Percentiles rank a stretch among this genome's conserved stretches.
Evolutionary conservation across 1,284 basidiomycete species (phyloP).

Genomic region (Cutaneotrichosporon dermatis): DNA sequence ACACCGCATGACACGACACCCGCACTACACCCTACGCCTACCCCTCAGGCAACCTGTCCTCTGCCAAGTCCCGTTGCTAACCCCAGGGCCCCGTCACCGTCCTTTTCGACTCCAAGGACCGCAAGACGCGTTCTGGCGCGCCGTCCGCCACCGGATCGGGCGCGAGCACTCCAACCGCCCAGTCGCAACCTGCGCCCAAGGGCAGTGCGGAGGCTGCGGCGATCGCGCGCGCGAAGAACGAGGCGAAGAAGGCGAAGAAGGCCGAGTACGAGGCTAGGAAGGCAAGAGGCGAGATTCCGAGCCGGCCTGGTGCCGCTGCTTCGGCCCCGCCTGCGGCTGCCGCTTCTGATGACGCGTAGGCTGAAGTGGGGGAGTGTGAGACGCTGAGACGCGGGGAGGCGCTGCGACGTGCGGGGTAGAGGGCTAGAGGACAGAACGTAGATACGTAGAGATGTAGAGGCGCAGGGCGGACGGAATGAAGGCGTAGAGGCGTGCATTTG

Average conservation of each 20-base stretch:
- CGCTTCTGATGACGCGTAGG: neutral
- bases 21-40: no score
- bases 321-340: neutral
- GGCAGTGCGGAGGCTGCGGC: slow-evolving; percentile 5
- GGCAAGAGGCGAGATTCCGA: slow-evolving; percentile 10
- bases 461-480: no score
- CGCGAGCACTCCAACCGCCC: slow-evolving; percentile 9
- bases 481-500: no score
- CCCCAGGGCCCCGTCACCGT: slow-evolving; percentile 74
- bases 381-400: no score
- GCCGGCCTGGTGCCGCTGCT: neutral
- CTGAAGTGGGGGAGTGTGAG: neutral
- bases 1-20: no score
- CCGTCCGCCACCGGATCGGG: slow-evolving; percentile 1
- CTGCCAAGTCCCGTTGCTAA: neutral
- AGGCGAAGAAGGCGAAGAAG: slow-evolving; percentile 17
- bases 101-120: slow-evolving; percentile 57
- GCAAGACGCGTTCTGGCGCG: slow-evolving; percentile 1
- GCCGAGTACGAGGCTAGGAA: slow-evolving; percentile 12
- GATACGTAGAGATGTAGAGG: no score
- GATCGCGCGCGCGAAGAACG: slow-evolving; percentile 15
- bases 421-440: no score
- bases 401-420: no score
- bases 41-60: no score
- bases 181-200: slow-evolving; percentile 2